A percentile compares a stretch with the other conserved stretches of the same genome.
Evolutionary conservation across 306 rosid species (phyloP).

Genomic region (Alnus glutinosa): DNA sequence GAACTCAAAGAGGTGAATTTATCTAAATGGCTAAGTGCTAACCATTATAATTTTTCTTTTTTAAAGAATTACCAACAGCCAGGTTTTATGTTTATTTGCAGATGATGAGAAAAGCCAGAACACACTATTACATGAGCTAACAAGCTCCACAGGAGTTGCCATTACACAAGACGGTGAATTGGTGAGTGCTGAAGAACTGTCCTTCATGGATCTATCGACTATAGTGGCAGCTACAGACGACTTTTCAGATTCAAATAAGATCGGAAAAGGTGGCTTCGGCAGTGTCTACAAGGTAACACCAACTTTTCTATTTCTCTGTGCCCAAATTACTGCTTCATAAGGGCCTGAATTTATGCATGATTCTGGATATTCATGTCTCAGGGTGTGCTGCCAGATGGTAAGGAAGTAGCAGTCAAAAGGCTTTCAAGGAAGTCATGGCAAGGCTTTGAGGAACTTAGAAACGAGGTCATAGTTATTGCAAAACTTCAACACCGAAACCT

Average conservation of each 20-base stretch:
- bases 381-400: constrained; percentile 38
- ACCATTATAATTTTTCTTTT: not conserved
- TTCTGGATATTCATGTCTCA: not conserved
- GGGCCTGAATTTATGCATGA: too few relatives aligned
- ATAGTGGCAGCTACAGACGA: constrained; percentile 7
- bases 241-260: not conserved
- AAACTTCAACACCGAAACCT: constrained; percentile 47
- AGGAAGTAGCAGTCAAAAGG: constrained; percentile 41
- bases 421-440: constrained; percentile 39
- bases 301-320: not conserved
- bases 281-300: not conserved
- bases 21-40: not conserved
- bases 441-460: constrained; percentile 39
- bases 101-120: constrained; percentile 34
- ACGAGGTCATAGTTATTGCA: constrained; percentile 35
- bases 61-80: not conserved
- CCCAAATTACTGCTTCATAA: not conserved
- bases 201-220: constrained; percentile 37
- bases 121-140: constrained; percentile 33
- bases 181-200: constrained; percentile 44
- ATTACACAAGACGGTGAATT: constrained; percentile 53
- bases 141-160: constrained; percentile 31
- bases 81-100: not conserved
- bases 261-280: not conserved
- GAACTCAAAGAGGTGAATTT: constrained; percentile 30